Conservation (phyloP, 768 basidiomycete species). For the Lactarius evosmus region DNA sequence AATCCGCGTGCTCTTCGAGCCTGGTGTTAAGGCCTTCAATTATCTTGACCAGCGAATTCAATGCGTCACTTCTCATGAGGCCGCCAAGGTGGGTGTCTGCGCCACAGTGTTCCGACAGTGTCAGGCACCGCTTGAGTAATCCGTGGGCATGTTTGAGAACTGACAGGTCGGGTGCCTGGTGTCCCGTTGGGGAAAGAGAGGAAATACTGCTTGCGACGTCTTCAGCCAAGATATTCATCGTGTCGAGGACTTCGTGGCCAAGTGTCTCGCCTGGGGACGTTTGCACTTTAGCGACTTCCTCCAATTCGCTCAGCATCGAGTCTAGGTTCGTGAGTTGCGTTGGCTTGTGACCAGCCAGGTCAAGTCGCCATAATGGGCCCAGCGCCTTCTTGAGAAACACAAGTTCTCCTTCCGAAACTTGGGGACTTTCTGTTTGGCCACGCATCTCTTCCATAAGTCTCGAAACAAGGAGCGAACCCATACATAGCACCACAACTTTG, state of each 20-base stretch:
- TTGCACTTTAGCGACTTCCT: neutral
- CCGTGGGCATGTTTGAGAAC: neutral
- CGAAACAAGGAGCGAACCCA: neutral
- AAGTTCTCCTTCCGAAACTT: constrained; percentile 5
- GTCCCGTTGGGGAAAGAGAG: neutral
- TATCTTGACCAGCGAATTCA: neutral
- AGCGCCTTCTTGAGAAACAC: constrained; percentile 3
- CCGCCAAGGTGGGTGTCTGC: neutral
- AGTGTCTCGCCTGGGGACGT: neutral
- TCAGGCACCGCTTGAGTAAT: neutral
- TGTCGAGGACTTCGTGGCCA: constrained; percentile 3
- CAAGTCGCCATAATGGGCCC: constrained; percentile 6
- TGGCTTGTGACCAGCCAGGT: neutral
- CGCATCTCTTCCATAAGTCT: constrained; percentile 2
- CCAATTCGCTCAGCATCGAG: constrained; percentile 3
- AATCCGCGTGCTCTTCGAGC: neutral
- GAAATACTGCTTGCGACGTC: neutral
- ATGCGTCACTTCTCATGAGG: neutral
- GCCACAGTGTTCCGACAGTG: neutral
- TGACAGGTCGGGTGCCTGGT: neutral
- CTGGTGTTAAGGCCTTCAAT: neutral
- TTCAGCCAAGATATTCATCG: constrained; percentile 3
- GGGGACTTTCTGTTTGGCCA: neutral
- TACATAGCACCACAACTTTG: neutral
- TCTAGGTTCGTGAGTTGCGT: constrained; percentile 6